Evolutionary conservation across 441 rosid genomes (phyloP), one percentile per base, ranked within the genome.

Genomic region (Hura crepitans): DNA sequence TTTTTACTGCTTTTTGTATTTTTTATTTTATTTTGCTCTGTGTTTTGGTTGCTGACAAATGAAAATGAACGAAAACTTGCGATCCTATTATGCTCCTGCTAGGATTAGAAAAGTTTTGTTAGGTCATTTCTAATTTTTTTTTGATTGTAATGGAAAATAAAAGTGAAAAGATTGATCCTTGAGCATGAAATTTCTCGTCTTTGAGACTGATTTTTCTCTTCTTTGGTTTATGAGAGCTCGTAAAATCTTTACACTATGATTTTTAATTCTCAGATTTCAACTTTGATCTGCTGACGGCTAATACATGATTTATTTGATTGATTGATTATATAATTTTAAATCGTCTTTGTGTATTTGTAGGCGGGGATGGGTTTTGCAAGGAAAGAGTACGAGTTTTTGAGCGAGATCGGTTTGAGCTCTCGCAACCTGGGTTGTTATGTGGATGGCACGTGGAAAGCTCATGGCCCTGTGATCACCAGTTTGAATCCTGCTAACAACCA

Each of bases 401-500:
- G 83, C 31, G 97, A 90, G 85, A 84, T 94, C 82, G 96, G 97
- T 5, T 73, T 94, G 70, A 73, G 80, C 62, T 68, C 91, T 59
- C 81, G 82, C 37, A 94, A 87, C 75, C 43, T 80, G 51, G 99
- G 99, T 7, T 82, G 86, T 73, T 90, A 76, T 76, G 88, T 92
- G 54, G 77, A 62, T 77, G 99, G 99, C 62, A 72, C 68, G 49
- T 94, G 96, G 99, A 86, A 82, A 82, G 97, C 85, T 17, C 72
- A 55, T 67, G 97, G 99, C 31, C 87, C 97, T 43, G 74, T 84
- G 18, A 76, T 85, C 66, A 81, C 91, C 50, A 80, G 92, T 71
- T 18, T 78, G 51, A 90, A 91, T 79, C 98, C 99, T 54, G 93
- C 85, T 6, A 83, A 87, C 74, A 93, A 93, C 76, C 89, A 93